Evolutionary conservation across 176 grass and related monocot species (phyloP), one percentile per base, ranked within the genome.

Genomic region (Zoysia japonica): DNA sequence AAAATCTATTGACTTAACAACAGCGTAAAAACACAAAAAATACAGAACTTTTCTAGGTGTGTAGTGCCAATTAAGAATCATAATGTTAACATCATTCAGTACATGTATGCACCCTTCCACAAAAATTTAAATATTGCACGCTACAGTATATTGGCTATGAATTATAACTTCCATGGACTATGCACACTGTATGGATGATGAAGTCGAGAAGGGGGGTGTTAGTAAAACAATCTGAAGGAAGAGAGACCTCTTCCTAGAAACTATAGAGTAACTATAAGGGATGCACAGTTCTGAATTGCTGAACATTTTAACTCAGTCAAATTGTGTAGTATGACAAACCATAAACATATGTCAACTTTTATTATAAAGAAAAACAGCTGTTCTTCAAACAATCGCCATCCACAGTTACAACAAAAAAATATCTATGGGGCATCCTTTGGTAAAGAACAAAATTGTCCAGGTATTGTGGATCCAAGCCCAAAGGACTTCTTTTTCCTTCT

Each of bases 1-100:
- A 37, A 45, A 61, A 45, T 9, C 71, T 74, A 66, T 46, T 74
- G 65, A 82, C 7, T 46, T 65, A 73, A 82, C 16, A 74, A 54
- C 6, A 44, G 69, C 17, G 65, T 54, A 19, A 15, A 44, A 44
- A 55, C 3, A n/a, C 53, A 55, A 55, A 47, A 55, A 16, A 2
- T 55, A 1, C 15, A 55, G 53, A 55, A 55, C 5, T 7, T 12
- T 51, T 55, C 53, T 17, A 16, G 15, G 11, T 6, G 15, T 5
- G 16, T 17, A 47, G 11, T 55, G 15, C 53, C 14, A 55, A 17
- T 55, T 55, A 55, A 16, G 53, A 55, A 55, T 55, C 53, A 55
- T 16, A 14, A 55, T 55, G 53, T n/a, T 16, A 55, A 55, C 53
- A 55, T 17, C 17, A 55, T 17, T 55, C 15, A 55, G 53, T 55